These are phyloP conservation scores for Ceratocystis lukuohia DNA, from an alignment of 2,329 filamentous ascomycete species.

Conservation along the genomic window DNA sequence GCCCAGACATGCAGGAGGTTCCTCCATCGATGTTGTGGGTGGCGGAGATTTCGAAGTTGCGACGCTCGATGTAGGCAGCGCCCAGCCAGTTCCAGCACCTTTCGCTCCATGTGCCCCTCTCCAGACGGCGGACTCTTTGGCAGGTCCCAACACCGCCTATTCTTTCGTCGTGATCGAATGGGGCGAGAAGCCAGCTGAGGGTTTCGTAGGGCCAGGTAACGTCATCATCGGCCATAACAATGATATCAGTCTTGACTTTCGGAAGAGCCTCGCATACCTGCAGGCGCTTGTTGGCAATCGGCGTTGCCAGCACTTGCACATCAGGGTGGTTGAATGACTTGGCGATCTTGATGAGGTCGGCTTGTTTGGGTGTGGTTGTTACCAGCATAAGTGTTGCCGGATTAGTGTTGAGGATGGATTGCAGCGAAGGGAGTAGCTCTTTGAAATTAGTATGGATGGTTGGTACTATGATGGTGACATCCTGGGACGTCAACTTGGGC, in stretches of 20 bases:
- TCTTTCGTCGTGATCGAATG: slow-evolving; percentile 61
- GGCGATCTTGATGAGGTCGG: slow-evolving; percentile 53
- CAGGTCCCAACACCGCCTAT: slow-evolving; percentile 90
- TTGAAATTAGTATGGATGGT: slow-evolving; percentile 80
- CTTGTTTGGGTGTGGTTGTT: slow-evolving; percentile 68
- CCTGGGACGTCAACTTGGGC: slow-evolving; percentile 62
- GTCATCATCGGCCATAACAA: slow-evolving; percentile 89
- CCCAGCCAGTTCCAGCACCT: slow-evolving; percentile 79
- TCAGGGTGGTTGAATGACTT: slow-evolving; percentile 45
- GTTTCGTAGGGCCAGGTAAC: slow-evolving; percentile 82
- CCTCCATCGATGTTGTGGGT: slow-evolving; percentile 91
- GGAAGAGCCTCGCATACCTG: slow-evolving; percentile 88
- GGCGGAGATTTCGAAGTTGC: slow-evolving; percentile 93
- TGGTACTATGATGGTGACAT: slow-evolving; percentile 90
- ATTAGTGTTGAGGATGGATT: slow-evolving; percentile 58
- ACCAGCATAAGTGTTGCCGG: slow-evolving; percentile 69
- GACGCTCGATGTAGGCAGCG: slow-evolving; percentile 78
- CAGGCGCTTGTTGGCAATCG: slow-evolving; percentile 86
- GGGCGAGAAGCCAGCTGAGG: slow-evolving; percentile 81
- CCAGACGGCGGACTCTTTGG: slow-evolving; percentile 65
- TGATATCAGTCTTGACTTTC: slow-evolving; percentile 68
- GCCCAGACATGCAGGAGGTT: slow-evolving; percentile 90
- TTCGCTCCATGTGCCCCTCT: slow-evolving; percentile 43
- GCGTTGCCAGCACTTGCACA: slow-evolving; percentile 61
- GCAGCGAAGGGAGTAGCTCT: slow-evolving; percentile 67